phyloP scores from a whole-genome alignment of 2,329 filamentous ascomycete genomes.

The Cordyceps cateniannulata region DNA sequence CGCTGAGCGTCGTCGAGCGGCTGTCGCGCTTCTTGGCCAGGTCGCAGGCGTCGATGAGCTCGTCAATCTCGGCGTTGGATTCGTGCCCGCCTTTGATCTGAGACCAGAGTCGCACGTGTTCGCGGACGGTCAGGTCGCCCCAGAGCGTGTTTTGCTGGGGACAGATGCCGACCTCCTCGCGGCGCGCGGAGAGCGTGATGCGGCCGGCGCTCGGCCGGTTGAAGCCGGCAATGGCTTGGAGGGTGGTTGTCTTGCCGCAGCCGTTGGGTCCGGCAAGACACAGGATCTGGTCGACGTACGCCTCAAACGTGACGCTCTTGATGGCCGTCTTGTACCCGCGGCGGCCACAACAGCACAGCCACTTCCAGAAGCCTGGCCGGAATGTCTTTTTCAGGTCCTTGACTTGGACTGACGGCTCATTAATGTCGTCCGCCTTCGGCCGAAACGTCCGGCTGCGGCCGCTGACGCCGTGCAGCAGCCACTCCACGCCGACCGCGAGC shows the following conservation, averaged over 20 bases:
- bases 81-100: constrained; percentile 43
- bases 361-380: constrained; percentile 22
- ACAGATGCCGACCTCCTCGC: constrained; percentile 44
- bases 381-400: constrained; percentile 26
- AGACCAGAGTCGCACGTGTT: constrained; percentile 60
- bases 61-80: constrained; percentile 40
- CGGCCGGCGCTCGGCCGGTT: constrained; percentile 52
- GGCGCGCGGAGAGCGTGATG: constrained; percentile 49
- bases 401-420: neutral
- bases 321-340: constrained; percentile 45
- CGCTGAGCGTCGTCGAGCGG: constrained; percentile 42
- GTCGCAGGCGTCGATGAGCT: constrained; percentile 53
- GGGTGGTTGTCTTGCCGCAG: constrained; percentile 63
- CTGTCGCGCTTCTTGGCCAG: constrained; percentile 51
- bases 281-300: constrained; percentile 55
- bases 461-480: constrained; percentile 28
- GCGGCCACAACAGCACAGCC: constrained; percentile 24
- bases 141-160: constrained; percentile 65
- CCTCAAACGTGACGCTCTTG: constrained; percentile 51
- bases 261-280: constrained; percentile 65
- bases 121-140: constrained; percentile 57
- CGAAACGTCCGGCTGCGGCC: constrained; percentile 13
- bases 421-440: neutral
- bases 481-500: constrained; percentile 27
- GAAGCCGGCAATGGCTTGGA: constrained; percentile 62